Conservation (phyloP, 768 basidiomycete genomes). For the Candolleomyces eurysporus region DNA sequence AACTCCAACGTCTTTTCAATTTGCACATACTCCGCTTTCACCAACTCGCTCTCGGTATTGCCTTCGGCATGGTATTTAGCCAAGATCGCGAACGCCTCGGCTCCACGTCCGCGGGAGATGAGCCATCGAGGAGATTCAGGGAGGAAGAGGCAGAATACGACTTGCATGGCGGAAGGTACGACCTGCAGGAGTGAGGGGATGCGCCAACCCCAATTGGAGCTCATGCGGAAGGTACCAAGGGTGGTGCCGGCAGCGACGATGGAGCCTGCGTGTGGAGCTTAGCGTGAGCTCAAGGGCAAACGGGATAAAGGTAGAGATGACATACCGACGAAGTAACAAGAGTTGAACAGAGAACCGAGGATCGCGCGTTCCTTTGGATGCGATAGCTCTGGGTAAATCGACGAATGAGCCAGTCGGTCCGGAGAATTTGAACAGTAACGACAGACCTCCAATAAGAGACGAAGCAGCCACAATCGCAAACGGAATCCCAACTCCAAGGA, state of each 20-base stretch:
- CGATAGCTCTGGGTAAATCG: slow-evolving; percentile 45
- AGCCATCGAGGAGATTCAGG: slow-evolving; percentile 70
- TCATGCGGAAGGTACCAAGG: slow-evolving; percentile 61
- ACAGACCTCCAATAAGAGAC: slow-evolving; percentile 54
- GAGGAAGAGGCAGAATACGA: slow-evolving; percentile 54
- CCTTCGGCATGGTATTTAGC: slow-evolving; percentile 63
- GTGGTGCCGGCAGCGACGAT: slow-evolving; percentile 61
- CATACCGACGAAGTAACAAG: slow-evolving; percentile 58
- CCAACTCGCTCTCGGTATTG: slow-evolving; percentile 50
- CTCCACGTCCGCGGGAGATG: slow-evolving; percentile 50
- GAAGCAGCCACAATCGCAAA: slow-evolving; percentile 66
- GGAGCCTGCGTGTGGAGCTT: slow-evolving; percentile 33
- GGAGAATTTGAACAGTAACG: not conserved
- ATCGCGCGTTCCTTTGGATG: slow-evolving; percentile 70
- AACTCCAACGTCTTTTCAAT: slow-evolving; percentile 55
- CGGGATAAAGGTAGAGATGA: not conserved
- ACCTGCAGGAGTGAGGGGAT: slow-evolving; percentile 63
- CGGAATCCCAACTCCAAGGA: slow-evolving; percentile 58
- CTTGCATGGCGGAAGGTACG: slow-evolving; percentile 50
- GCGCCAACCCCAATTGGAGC: slow-evolving; percentile 64
- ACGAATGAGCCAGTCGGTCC: not conserved
- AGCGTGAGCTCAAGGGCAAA: not conserved
- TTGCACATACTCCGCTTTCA: slow-evolving; percentile 55
- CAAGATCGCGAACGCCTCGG: slow-evolving; percentile 47
- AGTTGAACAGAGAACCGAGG: slow-evolving; percentile 61